Base-by-base conservation (phyloP, 352 stramenopile species). In the Aphanomyces cochlioides region DNA sequence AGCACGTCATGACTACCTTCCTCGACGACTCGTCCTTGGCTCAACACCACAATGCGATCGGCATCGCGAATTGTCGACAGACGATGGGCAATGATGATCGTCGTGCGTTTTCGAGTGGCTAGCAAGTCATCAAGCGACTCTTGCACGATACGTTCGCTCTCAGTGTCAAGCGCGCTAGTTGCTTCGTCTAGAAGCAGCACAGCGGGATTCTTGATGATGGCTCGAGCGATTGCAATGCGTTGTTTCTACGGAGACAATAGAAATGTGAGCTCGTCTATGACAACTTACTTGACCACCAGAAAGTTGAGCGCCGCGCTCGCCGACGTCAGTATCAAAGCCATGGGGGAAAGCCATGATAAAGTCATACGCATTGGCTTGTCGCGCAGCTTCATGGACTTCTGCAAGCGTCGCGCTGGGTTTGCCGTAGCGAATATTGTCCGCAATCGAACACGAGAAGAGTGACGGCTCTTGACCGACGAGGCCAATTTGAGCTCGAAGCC, bases 221-320 rank as follows among this genome's bases (percentile, higher is more conserved):
- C 93, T 47, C 95, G 81, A 12, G 92, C 92, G 67, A 98, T 97
- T 8, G 88, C 89, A 69, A 98, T 89, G 13, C 93, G 78, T 73
- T 99, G 95, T 66, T 97, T 97, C 82, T 91, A 64, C 28, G 13
- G 10, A 21, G 17, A 7, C 13, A 60, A 15, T 15, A 13, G 5
- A 40, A 28, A 28, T 28, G 28, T 28, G 28, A 28, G 28, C 28
- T 28, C 28, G 17, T 28, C 34, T 0, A 60, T 15, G 53, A 60
- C 17, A 83, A 63, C 21, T 77, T 83, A 34, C 78, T 78, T 98
- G 95, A 7, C 93, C 95, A 28, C 93, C 93, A 13, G 75, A 90
- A 2, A 98, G 74, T 73, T 92, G 79, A 10, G 92, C 79, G 28
- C 90, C 92, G 12, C 86, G 72, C 70, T 98, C 89, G n/a, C 92